Evolutionary conservation across 169 alveolate genomes (phyloP).

Genomic region (Cystoisospora suis): DNA sequence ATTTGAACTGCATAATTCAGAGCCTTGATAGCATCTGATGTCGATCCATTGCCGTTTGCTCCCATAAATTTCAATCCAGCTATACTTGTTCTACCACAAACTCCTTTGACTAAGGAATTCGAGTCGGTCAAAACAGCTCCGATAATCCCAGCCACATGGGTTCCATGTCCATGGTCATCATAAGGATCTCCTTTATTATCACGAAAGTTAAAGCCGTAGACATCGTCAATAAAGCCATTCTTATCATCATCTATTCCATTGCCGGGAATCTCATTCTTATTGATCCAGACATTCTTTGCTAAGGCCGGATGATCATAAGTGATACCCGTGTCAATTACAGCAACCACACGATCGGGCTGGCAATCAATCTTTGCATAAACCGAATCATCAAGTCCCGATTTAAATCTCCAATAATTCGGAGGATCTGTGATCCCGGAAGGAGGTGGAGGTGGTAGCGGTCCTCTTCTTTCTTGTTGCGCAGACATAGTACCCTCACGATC

Average conservation of each 20-base stretch:
- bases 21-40: slow-evolving; percentile 70
- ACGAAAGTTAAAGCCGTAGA: slow-evolving; percentile 74
- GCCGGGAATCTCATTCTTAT: slow-evolving; percentile 68
- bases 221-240: slow-evolving; percentile 76
- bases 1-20: slow-evolving; percentile 72
- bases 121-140: slow-evolving; percentile 67
- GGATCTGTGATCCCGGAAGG: not conserved
- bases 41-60: slow-evolving; percentile 65
- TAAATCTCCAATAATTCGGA: not conserved
- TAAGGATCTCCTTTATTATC: slow-evolving; percentile 68
- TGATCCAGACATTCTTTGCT: slow-evolving; percentile 71
- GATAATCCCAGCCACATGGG: slow-evolving; percentile 79
- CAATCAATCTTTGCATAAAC: not conserved
- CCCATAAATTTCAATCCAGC: slow-evolving; percentile 66
- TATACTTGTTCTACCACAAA: slow-evolving; percentile 65
- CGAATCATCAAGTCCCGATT: not conserved
- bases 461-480: not conserved
- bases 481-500: not conserved
- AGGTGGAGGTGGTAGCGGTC: not conserved
- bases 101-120: not conserved
- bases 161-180: slow-evolving; percentile 80
- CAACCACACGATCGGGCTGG: slow-evolving; percentile 64
- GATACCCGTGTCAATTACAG: slow-evolving; percentile 77
- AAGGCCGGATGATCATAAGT: slow-evolving; percentile 73
- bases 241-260: slow-evolving; percentile 77